These are phyloP conservation scores for Ascoidea asiatica DNA, from an alignment of 805 yeast species.

Conservation along the genomic window DNA sequence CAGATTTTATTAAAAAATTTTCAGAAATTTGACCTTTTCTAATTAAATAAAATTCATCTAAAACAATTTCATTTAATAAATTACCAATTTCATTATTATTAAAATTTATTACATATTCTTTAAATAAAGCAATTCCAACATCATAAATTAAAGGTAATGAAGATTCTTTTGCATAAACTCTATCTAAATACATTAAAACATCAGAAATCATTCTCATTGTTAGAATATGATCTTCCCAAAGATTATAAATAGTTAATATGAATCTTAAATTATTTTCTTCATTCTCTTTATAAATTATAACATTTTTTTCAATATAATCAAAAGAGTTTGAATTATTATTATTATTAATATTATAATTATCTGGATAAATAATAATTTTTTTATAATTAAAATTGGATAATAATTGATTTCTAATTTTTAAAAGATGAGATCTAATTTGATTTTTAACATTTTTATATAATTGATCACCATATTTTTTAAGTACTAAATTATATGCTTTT, in stretches of 20 bases:
- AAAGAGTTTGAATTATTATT: constrained; percentile 23
- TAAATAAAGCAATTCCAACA: constrained; percentile 55
- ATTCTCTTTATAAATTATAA: too few species aligned
- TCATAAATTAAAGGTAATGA: constrained; percentile 48
- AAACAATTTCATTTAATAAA: constrained; percentile 31
- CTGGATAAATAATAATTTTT: background rate
- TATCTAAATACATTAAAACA: constrained; percentile 73
- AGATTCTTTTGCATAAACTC: constrained; percentile 67
- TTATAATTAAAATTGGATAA: constrained; percentile 6
- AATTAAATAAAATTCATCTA: constrained; percentile 16
- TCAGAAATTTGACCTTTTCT: constrained; percentile 30
- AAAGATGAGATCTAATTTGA: constrained; percentile 34
- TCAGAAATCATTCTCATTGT: constrained; percentile 73
- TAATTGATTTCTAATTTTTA: constrained; percentile 13
- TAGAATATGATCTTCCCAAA: constrained; percentile 63
- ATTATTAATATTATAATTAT: constrained; percentile 16
- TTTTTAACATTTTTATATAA: constrained; percentile 47
- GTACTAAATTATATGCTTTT: constrained; percentile 62
- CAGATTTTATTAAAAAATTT: constrained; percentile 43
- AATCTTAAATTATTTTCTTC: background rate
- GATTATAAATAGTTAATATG: constrained; percentile 12
- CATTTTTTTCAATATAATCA: background rate
- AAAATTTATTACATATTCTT: constrained; percentile 41
- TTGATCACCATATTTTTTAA: constrained; percentile 52
- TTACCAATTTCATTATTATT: constrained; percentile 37